Conservation (phyloP, 805 yeast genomes). For the Metschnikowia dekortorum region DNA sequence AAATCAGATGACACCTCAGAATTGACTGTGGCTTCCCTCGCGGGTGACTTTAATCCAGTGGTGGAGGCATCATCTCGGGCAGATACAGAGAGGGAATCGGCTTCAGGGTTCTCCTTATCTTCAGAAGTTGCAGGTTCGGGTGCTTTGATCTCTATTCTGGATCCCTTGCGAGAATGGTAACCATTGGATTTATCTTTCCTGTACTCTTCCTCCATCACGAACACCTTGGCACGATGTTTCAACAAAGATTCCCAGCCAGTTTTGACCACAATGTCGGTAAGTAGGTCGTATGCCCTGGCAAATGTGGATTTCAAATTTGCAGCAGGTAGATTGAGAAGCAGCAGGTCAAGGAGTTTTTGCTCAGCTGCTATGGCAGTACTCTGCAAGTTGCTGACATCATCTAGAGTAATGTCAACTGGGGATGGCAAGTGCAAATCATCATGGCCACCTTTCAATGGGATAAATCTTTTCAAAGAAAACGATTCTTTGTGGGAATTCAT, state of each 20-base stretch:
- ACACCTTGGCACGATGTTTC: slow-evolving; percentile 43
- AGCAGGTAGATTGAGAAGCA: slow-evolving; percentile 60
- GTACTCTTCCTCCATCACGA: slow-evolving; percentile 47
- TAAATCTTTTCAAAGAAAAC: slow-evolving; percentile 56
- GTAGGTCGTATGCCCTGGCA: slow-evolving; percentile 42
- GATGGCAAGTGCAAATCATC: slow-evolving; percentile 68
- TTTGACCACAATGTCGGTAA: slow-evolving; percentile 41
- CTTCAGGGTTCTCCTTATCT: not conserved
- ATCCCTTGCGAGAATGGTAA: slow-evolving; percentile 8
- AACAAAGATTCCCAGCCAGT: slow-evolving; percentile 45
- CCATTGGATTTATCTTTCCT: slow-evolving; percentile 32
- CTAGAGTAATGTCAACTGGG: slow-evolving; percentile 68
- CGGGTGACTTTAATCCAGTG: slow-evolving; percentile 35
- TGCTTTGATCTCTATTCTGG: slow-evolving; percentile 9
- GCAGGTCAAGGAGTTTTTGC: slow-evolving; percentile 61
- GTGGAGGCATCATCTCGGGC: slow-evolving; percentile 33
- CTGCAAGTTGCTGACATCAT: slow-evolving; percentile 63
- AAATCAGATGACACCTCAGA: slow-evolving; percentile 15
- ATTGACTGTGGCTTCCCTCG: slow-evolving; percentile 13
- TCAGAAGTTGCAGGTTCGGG: slow-evolving; percentile 5
- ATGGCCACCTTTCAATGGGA: slow-evolving; percentile 43
- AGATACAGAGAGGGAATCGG: not conserved
- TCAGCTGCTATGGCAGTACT: slow-evolving; percentile 63
- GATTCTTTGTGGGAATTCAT: slow-evolving; percentile 73
- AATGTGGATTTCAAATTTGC: slow-evolving; percentile 54